phyloP scores from a whole-genome alignment of 257 asterid genomes.

The Solanum neorickii region DNA sequence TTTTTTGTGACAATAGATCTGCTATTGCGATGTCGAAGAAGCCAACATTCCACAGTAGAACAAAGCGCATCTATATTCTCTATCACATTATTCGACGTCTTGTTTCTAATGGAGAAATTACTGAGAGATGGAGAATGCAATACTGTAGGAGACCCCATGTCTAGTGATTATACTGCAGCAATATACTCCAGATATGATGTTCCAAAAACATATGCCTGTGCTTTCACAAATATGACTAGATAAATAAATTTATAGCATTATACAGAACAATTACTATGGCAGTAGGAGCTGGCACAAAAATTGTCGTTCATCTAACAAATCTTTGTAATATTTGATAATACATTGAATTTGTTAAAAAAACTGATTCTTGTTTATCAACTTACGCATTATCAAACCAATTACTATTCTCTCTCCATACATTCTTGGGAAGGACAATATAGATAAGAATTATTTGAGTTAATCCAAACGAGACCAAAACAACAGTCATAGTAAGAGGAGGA shows the following conservation, averaged over 20 bases:
- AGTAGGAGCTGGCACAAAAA: neutral
- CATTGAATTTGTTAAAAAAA: neutral
- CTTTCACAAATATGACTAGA: too few relatives aligned
- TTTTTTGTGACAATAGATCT: too few relatives aligned
- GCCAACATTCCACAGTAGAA: too few relatives aligned
- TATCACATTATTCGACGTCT: too few relatives aligned
- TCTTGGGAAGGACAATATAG: neutral
- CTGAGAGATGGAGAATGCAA: conserved; percentile 9
- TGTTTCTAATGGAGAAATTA: too few relatives aligned
- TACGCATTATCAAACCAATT: neutral
- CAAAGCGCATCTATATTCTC: too few relatives aligned
- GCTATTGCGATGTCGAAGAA: too few relatives aligned
- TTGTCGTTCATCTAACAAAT: neutral
- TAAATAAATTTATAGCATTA: too few relatives aligned
- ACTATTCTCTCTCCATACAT: neutral
- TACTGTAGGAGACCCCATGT: neutral
- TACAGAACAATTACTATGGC: neutral
- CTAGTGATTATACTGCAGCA: neutral
- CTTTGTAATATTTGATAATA: neutral
- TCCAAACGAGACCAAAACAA: neutral
- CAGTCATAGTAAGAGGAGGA: neutral
- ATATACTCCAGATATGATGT: neutral
- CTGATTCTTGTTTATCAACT: neutral
- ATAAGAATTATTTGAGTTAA: neutral
- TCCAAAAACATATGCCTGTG: neutral